Conservation (phyloP, 169 alveolate species). For the Plasmodium berghei region DNA sequence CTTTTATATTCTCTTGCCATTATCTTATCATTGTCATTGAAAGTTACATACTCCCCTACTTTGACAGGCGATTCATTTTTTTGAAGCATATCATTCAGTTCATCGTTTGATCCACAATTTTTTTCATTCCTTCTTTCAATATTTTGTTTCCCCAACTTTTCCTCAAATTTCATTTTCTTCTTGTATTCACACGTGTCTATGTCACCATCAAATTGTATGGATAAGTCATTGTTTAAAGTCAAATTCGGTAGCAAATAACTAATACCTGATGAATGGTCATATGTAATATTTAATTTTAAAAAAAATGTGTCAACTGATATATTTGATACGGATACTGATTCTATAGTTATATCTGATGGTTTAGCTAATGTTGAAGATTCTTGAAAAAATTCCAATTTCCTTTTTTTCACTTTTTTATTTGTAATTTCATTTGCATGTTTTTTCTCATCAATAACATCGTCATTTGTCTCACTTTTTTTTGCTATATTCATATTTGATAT, state of each 20-base stretch:
- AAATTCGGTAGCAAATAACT: conserved; percentile 61
- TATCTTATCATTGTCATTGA: conserved; percentile 3
- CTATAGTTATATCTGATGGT: conserved; percentile 64
- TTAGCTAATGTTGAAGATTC: conserved; percentile 74
- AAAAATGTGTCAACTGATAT: conserved; percentile 72
- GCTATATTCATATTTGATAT: conserved; percentile 82
- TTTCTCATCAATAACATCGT: conserved; percentile 50
- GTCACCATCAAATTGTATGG: conserved; percentile 77
- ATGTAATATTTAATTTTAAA: conserved; percentile 71
- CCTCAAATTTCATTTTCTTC: conserved; percentile 40
- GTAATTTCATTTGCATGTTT: conserved; percentile 30
- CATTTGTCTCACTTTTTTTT: conserved; percentile 54
- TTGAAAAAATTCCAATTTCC: conserved; percentile 62
- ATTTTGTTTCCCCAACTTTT: not conserved
- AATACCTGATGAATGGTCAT: conserved; percentile 50
- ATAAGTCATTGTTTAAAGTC: conserved; percentile 63
- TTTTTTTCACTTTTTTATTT: conserved; percentile 53
- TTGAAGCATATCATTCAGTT: not conserved
- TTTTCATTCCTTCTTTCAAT: conserved; percentile 4
- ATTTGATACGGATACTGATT: conserved; percentile 42
- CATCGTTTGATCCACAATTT: not conserved
- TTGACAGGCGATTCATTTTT: not conserved
- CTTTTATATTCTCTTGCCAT: conserved; percentile 24
- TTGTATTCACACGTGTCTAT: conserved; percentile 69
- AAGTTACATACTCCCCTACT: not conserved